These are phyloP conservation scores for Paraglomus occultum DNA, from an alignment of 192 early-diverging fungal species.

Conservation along the genomic window DNA sequence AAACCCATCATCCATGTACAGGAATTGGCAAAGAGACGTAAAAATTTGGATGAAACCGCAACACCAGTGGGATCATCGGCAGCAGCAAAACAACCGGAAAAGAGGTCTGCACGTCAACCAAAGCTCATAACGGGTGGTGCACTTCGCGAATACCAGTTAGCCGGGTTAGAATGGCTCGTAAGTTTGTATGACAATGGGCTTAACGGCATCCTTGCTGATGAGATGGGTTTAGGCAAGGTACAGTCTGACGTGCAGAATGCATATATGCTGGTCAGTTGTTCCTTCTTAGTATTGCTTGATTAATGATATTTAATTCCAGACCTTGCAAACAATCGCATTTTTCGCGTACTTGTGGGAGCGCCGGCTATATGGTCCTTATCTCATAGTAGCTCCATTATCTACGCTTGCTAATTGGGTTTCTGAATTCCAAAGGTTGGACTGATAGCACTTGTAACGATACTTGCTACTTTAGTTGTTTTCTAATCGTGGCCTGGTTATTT, in stretches of 20 bases:
- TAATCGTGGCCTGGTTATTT: neutral
- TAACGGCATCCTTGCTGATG: slow-evolving; percentile 95
- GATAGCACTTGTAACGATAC: neutral
- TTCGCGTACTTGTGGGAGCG: slow-evolving; percentile 77
- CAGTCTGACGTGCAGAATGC: neutral
- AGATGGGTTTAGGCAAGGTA: slow-evolving; percentile 91
- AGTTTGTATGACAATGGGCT: slow-evolving; percentile 94
- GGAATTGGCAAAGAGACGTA: slow-evolving; percentile 22
- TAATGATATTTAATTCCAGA: slow-evolving; percentile 46
- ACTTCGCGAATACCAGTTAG: slow-evolving; percentile 91
- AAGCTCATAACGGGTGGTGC: slow-evolving; percentile 77
- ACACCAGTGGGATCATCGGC: neutral
- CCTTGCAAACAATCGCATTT: slow-evolving; percentile 92
- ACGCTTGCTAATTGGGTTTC: slow-evolving; percentile 91
- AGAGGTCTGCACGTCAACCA: slow-evolving; percentile 70
- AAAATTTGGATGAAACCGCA: neutral
- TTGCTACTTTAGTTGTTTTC: neutral
- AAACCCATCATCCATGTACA: neutral
- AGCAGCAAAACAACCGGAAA: slow-evolving; percentile 23
- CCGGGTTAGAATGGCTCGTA: slow-evolving; percentile 94
- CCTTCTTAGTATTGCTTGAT: neutral
- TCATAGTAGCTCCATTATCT: slow-evolving; percentile 87
- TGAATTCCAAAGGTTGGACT: slow-evolving; percentile 75
- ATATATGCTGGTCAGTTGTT: neutral
- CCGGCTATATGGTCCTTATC: slow-evolving; percentile 81